Percentiles rank a stretch among this genome's conserved stretches.
Evolutionary conservation across 1,284 basidiomycete species (phyloP).

Genomic region (Rhizoctonia solani): DNA sequence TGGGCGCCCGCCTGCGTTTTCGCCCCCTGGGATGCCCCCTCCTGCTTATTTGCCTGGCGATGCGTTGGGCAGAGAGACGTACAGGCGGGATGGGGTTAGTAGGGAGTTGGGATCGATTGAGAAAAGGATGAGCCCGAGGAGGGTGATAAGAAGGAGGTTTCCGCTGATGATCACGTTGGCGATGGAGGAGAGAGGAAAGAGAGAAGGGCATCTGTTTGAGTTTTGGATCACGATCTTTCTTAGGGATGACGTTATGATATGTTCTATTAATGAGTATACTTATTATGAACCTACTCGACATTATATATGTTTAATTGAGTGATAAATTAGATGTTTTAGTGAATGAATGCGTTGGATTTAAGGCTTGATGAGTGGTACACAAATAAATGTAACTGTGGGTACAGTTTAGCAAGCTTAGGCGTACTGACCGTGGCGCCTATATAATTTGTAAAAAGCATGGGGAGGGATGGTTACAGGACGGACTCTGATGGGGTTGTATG

Average conservation of each 20-base stretch:
- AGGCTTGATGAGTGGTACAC: no score
- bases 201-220: constrained; percentile 18
- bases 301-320: not conserved
- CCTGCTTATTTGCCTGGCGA: constrained; percentile 17
- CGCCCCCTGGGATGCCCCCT: constrained; percentile 14
- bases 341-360: not conserved
- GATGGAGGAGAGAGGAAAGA: no score
- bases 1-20: constrained; percentile 11
- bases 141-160: constrained; percentile 27
- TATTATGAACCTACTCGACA: not conserved
- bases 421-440: no score
- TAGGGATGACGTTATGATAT: not conserved
- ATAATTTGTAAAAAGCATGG: no score
- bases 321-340: not conserved
- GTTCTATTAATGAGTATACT: not conserved
- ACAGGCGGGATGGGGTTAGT: not conserved
- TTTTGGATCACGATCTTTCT: not conserved
- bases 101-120: constrained; percentile 27
- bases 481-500: no score
- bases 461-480: no score
- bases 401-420: no score
- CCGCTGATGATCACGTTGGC: no score
- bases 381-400: no score
- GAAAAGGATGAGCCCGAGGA: constrained; percentile 34
- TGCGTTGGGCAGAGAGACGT: not conserved